These are phyloP conservation scores for Podila minutissima DNA, from an alignment of 192 early-diverging fungal genomes.

Conservation along the genomic window DNA sequence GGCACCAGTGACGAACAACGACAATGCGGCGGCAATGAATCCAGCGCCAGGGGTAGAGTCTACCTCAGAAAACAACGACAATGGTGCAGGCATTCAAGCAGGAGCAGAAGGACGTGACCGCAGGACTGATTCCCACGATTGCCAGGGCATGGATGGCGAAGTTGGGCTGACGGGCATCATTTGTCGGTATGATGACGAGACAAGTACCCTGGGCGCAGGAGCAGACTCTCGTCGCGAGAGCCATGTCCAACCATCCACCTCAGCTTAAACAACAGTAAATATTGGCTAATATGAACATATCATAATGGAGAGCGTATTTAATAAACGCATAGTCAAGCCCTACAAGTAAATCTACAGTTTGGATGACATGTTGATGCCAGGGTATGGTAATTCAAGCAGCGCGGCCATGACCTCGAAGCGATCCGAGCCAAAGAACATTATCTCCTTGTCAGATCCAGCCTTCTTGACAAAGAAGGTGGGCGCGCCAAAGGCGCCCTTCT, in stretches of 20 bases:
- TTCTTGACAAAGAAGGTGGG: constrained; percentile 38
- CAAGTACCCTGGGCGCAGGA: not conserved
- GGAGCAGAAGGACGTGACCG: not conserved
- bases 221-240: not conserved
- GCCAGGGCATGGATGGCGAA: constrained; percentile 40
- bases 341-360: constrained; percentile 14
- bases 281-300: too few relatives aligned
- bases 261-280: too few relatives aligned
- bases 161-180: constrained; percentile 45
- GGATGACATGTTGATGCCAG: constrained; percentile 14
- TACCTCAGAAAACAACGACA: not conserved
- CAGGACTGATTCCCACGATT: constrained; percentile 5
- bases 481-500: constrained; percentile 35
- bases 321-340: not conserved
- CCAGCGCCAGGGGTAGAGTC: not conserved
- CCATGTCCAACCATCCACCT: not conserved
- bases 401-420: constrained; percentile 37
- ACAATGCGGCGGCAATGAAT: not conserved
- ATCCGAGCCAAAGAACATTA: constrained; percentile 42
- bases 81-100: not conserved
- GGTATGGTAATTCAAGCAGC: constrained; percentile 30
- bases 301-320: too few relatives aligned
- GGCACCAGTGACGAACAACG: not conserved
- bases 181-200: constrained; percentile 38
- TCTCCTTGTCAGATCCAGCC: constrained; percentile 21